phyloP scores from a whole-genome alignment of 768 basidiomycete species.

The Lactarius sanguifluus region DNA sequence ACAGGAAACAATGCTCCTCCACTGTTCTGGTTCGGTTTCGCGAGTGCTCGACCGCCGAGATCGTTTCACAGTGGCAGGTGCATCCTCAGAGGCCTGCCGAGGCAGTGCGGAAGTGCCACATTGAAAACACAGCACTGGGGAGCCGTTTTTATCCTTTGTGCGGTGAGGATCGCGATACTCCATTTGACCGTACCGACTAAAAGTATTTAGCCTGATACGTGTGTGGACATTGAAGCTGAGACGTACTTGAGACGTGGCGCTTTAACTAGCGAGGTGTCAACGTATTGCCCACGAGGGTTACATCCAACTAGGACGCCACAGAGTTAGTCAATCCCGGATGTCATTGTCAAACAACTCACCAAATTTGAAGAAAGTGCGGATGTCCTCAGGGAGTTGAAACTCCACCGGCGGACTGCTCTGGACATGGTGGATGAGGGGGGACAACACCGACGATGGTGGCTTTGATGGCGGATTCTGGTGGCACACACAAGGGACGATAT shows the following conservation, averaged over 20 bases:
- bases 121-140: constrained; percentile 84
- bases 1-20: constrained; percentile 84
- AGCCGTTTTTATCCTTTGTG: constrained; percentile 80
- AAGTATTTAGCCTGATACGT: constrained; percentile 15
- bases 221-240: constrained; percentile 22
- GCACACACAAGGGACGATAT: constrained; percentile 18
- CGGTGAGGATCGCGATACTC: constrained; percentile 91
- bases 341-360: constrained; percentile 45
- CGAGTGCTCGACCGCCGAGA: constrained; percentile 48
- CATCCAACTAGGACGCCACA: constrained; percentile 58
- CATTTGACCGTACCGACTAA: constrained; percentile 79
- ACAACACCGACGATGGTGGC: constrained; percentile 64
- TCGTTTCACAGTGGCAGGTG: constrained; percentile 51
- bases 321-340: not conserved
- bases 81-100: constrained; percentile 48
- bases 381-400: constrained; percentile 84
- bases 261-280: constrained; percentile 75
- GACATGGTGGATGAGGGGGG: constrained; percentile 68
- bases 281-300: constrained; percentile 77
- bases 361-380: constrained; percentile 81
- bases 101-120: constrained; percentile 83
- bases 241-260: constrained; percentile 81
- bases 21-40: constrained; percentile 48
- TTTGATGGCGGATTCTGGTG: constrained; percentile 65
- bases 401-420: constrained; percentile 72